Conservation (phyloP, 2,329 filamentous ascomycete species). For the Zalaria sp. region DNA sequence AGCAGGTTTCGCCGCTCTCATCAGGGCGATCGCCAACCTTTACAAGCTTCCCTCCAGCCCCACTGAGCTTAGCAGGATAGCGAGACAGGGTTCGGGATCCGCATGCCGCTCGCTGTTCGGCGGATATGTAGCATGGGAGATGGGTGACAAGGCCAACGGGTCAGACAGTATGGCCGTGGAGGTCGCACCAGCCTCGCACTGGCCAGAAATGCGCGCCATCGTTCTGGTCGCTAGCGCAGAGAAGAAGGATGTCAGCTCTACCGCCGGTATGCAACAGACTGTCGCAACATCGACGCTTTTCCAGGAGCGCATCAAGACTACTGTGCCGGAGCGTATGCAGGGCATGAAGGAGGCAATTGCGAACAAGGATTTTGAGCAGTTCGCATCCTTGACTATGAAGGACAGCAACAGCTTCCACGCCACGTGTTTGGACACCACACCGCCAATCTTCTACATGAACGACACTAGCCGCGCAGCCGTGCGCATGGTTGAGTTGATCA, state of each 20-base stretch:
- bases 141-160: slow-evolving; percentile 62
- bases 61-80: slow-evolving; percentile 74
- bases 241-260: slow-evolving; percentile 91
- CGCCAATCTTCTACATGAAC: slow-evolving; percentile 98
- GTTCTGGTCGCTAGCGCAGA: slow-evolving; percentile 83
- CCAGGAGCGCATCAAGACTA: slow-evolving; percentile 53
- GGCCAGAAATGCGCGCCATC: slow-evolving; percentile 87
- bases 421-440: slow-evolving; percentile 84
- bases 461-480: slow-evolving; percentile 82
- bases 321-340: slow-evolving; percentile 73
- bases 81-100: slow-evolving; percentile 85
- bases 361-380: slow-evolving; percentile 67
- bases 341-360: slow-evolving; percentile 73
- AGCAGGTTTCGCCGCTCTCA: slow-evolving; percentile 52
- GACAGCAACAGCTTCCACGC: slow-evolving; percentile 97
- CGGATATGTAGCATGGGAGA: slow-evolving; percentile 90
- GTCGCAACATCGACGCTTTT: slow-evolving; percentile 87
- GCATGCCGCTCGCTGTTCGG: slow-evolving; percentile 89
- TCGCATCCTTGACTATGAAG: slow-evolving; percentile 85
- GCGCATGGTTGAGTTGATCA: slow-evolving; percentile 78
- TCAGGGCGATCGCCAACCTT: slow-evolving; percentile 80
- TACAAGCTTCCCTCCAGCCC: slow-evolving; percentile 74
- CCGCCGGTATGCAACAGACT: slow-evolving; percentile 92
- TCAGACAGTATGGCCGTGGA: slow-evolving; percentile 78
- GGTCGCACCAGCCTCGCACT: slow-evolving; percentile 77